Evolutionary conservation across 306 rosid species (phyloP).

Genomic region (Pterocarpus macrocarpus): DNA sequence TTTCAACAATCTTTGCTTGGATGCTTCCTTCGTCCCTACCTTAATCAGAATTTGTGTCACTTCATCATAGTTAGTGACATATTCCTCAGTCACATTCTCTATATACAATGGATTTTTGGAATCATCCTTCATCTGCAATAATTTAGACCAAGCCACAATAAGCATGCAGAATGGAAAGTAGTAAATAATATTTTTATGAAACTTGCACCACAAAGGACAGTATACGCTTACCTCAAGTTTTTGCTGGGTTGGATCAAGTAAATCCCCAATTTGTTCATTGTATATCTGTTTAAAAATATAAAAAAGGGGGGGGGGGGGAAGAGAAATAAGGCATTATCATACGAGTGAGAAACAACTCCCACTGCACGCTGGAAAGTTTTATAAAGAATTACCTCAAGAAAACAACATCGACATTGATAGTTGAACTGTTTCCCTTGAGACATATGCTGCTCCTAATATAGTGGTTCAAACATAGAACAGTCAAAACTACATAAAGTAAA

Average conservation of each 20-base stretch:
- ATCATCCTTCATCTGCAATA: constrained; percentile 80
- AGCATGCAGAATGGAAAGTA: neutral
- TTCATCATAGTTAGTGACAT: constrained; percentile 89
- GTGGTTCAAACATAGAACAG: constrained; percentile 42
- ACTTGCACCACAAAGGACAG: constrained; percentile 26
- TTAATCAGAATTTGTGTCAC: constrained; percentile 87
- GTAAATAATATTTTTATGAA: constrained; percentile 20
- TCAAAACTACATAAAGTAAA: constrained; percentile 31
- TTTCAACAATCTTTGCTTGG: constrained; percentile 11
- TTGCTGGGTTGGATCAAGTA: constrained; percentile 65
- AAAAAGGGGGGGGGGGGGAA: neutral
- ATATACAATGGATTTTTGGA: constrained; percentile 70
- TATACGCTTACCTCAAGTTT: constrained; percentile 76
- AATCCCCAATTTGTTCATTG: constrained; percentile 58
- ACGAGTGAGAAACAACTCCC: constrained; percentile 26
- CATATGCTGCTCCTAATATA: constrained; percentile 68
- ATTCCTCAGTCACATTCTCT: constrained; percentile 93
- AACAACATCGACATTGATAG: constrained; percentile 92
- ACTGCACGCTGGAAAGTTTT: neutral
- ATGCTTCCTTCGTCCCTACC: constrained; percentile 61
- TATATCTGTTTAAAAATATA: constrained; percentile 50
- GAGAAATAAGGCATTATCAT: constrained; percentile 47
- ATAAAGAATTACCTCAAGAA: constrained; percentile 74
- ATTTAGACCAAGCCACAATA: constrained; percentile 38
- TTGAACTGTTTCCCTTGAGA: constrained; percentile 81